Evolutionary conservation across 805 yeast species (phyloP).

Genomic region (Kodamaea laetipori): DNA sequence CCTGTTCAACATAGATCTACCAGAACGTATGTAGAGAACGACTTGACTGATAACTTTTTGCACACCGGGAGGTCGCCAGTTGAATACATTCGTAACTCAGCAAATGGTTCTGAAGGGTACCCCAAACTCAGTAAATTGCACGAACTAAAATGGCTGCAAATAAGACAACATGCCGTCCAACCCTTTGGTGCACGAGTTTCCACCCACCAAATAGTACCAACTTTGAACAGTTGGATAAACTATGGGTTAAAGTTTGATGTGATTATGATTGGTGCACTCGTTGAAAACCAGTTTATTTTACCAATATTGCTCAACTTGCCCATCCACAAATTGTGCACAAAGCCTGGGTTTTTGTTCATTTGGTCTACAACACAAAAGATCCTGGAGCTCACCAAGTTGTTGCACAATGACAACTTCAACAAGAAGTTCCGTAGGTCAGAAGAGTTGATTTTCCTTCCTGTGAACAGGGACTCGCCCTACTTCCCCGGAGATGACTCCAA

Average conservation of each 20-base stretch:
- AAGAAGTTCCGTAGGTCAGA: slow-evolving; percentile 83
- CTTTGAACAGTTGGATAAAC: slow-evolving; percentile 62
- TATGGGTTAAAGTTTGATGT: slow-evolving; percentile 76
- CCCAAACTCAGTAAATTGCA: slow-evolving; percentile 77
- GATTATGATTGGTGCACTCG: slow-evolving; percentile 86
- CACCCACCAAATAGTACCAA: slow-evolving; percentile 55
- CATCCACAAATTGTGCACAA: slow-evolving; percentile 69
- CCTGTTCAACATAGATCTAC: not conserved
- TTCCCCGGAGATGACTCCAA: slow-evolving; percentile 56
- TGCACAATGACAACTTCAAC: slow-evolving; percentile 51
- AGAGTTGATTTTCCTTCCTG: slow-evolving; percentile 80
- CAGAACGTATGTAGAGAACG: slow-evolving; percentile 50
- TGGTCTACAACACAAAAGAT: slow-evolving; percentile 85
- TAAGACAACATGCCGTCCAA: slow-evolving; percentile 50
- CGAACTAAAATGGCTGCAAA: slow-evolving; percentile 62
- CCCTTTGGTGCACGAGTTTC: slow-evolving; percentile 68
- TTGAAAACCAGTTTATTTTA: slow-evolving; percentile 68
- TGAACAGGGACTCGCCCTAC: slow-evolving; percentile 62
- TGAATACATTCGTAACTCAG: slow-evolving; percentile 62
- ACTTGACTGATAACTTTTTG: slow-evolving; percentile 69
- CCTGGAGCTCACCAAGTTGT: slow-evolving; percentile 57
- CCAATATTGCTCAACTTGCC: slow-evolving; percentile 69
- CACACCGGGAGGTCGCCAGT: slow-evolving; percentile 67
- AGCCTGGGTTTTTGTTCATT: slow-evolving; percentile 82
- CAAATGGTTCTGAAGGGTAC: slow-evolving; percentile 75